phyloP scores from a whole-genome alignment of 768 basidiomycete genomes.

The Leccinum obscurum region DNA sequence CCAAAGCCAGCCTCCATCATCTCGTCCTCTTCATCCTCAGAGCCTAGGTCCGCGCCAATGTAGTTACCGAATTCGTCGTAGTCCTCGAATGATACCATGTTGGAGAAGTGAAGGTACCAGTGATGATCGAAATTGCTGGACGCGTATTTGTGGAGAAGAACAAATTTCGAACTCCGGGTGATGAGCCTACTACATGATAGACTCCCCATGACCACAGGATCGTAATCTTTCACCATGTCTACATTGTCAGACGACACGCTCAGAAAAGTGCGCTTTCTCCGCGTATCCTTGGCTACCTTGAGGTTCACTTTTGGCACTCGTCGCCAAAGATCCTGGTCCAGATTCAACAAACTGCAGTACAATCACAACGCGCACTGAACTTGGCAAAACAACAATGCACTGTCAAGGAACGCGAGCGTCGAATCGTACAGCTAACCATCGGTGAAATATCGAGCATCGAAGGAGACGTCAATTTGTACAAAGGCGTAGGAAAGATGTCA shows the following conservation, averaged over 20 bases:
- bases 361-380: conserved; percentile 78
- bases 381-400: conserved; percentile 72
- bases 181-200: background rate
- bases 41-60: conserved; percentile 92
- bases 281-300: conserved; percentile 1
- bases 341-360: conserved; percentile 88
- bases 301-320: conserved; percentile 17
- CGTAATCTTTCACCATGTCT: conserved; percentile 41
- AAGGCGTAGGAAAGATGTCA: conserved; percentile 95
- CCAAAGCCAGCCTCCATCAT: conserved; percentile 52
- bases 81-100: conserved; percentile 67
- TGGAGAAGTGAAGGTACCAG: conserved; percentile 7
- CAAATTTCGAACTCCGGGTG: conserved; percentile 37
- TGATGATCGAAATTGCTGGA: conserved; percentile 17
- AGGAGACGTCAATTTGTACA: conserved; percentile 81
- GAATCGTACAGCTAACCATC: conserved; percentile 86
- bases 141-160: conserved; percentile 26
- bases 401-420: conserved; percentile 84
- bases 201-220: conserved; percentile 15
- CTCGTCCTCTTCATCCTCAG: conserved; percentile 66
- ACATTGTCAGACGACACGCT: conserved; percentile 77
- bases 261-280: conserved; percentile 54
- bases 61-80: conserved; percentile 98
- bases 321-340: conserved; percentile 77
- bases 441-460: conserved; percentile 74